A percentile compares a stretch with the other conserved stretches of the same genome.
Evolutionary conservation across 2,329 filamentous ascomycete species (phyloP).

Genomic region (Epichloe scottii): DNA sequence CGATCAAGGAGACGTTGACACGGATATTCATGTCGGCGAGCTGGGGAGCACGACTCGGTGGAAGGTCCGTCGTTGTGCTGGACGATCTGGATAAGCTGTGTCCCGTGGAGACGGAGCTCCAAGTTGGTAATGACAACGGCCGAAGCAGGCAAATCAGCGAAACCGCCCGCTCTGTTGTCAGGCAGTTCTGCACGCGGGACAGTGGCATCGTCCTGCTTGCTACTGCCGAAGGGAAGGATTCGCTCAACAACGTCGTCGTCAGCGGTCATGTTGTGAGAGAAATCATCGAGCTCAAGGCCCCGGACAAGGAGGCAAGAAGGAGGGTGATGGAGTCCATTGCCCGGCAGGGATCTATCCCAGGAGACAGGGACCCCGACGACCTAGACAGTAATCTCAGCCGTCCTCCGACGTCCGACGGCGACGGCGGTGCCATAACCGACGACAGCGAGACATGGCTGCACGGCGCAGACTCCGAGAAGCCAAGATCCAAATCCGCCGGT

Average conservation of each 20-base stretch:
- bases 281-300: constrained; percentile 78
- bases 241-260: constrained; percentile 78
- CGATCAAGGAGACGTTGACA: constrained; percentile 78
- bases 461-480: constrained; percentile 41
- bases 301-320: constrained; percentile 79
- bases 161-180: constrained; percentile 67
- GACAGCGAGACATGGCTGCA: constrained; percentile 63
- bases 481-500: constrained; percentile 34
- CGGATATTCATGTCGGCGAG: constrained; percentile 78
- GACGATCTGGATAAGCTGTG: constrained; percentile 92
- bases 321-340: constrained; percentile 74
- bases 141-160: constrained; percentile 88
- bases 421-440: constrained; percentile 23
- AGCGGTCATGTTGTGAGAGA: constrained; percentile 88
- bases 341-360: constrained; percentile 34
- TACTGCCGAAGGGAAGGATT: constrained; percentile 87
- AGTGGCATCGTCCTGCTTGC: constrained; percentile 77
- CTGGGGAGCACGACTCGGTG: constrained; percentile 82
- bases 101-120: constrained; percentile 84
- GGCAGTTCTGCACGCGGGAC: constrained; percentile 69
- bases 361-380: constrained; percentile 23
- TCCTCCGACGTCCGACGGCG: constrained; percentile 44
- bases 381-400: constrained; percentile 35
- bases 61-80: constrained; percentile 70
- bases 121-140: constrained; percentile 87